Evolutionary conservation across 345 rosid species (phyloP).

Genomic region (Camelina hispida): DNA sequence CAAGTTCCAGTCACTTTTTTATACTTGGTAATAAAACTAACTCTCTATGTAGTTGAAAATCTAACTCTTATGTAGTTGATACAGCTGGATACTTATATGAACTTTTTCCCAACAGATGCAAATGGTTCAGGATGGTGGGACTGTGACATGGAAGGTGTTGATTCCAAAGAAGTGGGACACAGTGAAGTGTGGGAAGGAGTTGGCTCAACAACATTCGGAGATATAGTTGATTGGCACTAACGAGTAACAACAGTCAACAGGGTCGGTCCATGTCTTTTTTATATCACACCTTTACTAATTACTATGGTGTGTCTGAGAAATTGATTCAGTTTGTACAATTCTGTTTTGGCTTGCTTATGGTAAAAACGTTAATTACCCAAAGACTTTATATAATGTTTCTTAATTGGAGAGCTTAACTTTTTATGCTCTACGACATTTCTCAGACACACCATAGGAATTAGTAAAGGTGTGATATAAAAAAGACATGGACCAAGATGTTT

Average conservation of each 20-base stretch:
- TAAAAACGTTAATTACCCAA: neutral
- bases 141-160: conserved; percentile 80
- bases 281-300: neutral
- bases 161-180: conserved; percentile 74
- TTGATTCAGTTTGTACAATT: no score
- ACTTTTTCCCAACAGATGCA: conserved; percentile 61
- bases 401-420: no score
- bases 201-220: conserved; percentile 78
- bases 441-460: no score
- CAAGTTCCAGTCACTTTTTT: conserved; percentile 16
- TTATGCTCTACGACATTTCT: no score
- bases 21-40: conserved; percentile 2
- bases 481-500: no score
- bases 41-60: neutral
- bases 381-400: neutral
- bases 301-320: neutral
- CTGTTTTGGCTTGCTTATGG: neutral
- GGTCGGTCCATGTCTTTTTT: neutral
- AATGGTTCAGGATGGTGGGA: conserved; percentile 94
- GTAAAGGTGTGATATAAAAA: no score
- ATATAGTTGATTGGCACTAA: conserved; percentile 75
- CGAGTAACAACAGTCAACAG: neutral
- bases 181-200: conserved; percentile 91
- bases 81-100: neutral
- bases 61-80: no score